Conservation (phyloP, 176 grass and related monocot genomes). For the Ananas comosus region DNA sequence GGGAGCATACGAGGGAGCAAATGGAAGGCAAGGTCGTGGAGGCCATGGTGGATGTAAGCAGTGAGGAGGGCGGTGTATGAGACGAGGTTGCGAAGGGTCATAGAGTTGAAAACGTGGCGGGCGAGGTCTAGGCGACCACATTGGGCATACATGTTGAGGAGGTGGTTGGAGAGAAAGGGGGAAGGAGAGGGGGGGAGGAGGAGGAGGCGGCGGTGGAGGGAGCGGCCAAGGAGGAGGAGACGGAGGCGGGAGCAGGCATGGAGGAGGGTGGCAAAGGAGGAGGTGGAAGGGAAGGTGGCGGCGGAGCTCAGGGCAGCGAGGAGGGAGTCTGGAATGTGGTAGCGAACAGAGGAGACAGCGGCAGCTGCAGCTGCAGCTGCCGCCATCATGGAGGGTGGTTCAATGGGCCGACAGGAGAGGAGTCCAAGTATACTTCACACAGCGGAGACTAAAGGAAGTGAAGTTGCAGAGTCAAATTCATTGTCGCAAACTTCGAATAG, state of each 20-base stretch:
- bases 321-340: neutral
- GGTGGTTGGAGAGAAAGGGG: conserved; percentile 16
- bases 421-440: too few relatives aligned
- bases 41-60: neutral
- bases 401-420: too few relatives aligned
- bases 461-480: too few relatives aligned
- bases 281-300: neutral
- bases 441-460: too few relatives aligned
- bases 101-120: neutral
- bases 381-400: too few relatives aligned
- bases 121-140: conserved; percentile 15
- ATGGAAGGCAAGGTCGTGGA: conserved; percentile 5
- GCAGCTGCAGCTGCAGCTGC: too few relatives aligned
- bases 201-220: conserved; percentile 12
- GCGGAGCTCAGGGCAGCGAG: neutral
- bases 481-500: too few relatives aligned
- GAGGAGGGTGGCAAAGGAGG: conserved; percentile 1
- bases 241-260: conserved; percentile 9
- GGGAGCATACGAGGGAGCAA: conserved; percentile 7
- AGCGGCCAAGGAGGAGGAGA: conserved; percentile 5
- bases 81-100: conserved; percentile 12
- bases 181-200: neutral
- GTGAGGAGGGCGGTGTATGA: conserved; percentile 14
- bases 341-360: too few relatives aligned
- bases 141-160: conserved; percentile 18